Percentiles rank a stretch among this genome's conserved stretches.
Evolutionary conservation across 345 rosid species (phyloP).

Genomic region (Erucastrum elatum): DNA sequence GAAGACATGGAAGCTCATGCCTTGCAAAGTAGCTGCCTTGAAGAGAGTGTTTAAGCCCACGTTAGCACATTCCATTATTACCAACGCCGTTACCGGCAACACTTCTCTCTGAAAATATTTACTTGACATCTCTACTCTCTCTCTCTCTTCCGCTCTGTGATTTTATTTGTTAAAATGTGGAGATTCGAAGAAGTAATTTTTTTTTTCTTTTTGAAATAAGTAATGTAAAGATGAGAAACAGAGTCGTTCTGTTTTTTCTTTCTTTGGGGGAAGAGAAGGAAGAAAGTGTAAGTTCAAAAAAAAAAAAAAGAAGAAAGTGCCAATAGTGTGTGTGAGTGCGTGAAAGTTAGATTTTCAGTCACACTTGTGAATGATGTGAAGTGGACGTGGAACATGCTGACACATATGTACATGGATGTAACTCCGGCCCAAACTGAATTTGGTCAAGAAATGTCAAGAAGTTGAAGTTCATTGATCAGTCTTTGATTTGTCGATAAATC

Average conservation of each 20-base stretch:
- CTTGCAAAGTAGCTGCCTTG: slow-evolving; percentile 76
- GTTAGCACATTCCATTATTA: slow-evolving; percentile 68
- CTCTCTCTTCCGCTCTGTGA: slow-evolving; percentile 1
- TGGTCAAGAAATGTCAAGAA: neutral
- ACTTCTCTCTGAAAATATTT: slow-evolving; percentile 54
- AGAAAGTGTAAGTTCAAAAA: too few relatives aligned
- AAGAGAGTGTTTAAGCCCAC: slow-evolving; percentile 77
- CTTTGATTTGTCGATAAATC: neutral
- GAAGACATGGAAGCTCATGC: slow-evolving; percentile 78
- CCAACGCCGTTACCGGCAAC: slow-evolving; percentile 68
- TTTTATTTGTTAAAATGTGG: slow-evolving; percentile 3
- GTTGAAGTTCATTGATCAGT: neutral
- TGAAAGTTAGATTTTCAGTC: slow-evolving; percentile 28
- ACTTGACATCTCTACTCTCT: slow-evolving; percentile 41
- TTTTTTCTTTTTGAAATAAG: neutral
- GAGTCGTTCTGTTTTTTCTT: slow-evolving; percentile 12
- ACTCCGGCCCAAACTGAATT: neutral
- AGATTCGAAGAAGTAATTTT: slow-evolving; percentile 22
- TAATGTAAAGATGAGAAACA: slow-evolving; percentile 22
- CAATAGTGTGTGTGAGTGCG: slow-evolving; percentile 25
- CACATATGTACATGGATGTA: neutral
- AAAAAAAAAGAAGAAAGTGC: neutral
- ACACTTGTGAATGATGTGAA: slow-evolving; percentile 7
- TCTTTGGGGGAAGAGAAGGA: neutral
- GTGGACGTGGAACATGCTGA: slow-evolving; percentile 15